Conservation (phyloP, 495 filamentous ascomycete species). For the Aspergillus ellipticus region DNA sequence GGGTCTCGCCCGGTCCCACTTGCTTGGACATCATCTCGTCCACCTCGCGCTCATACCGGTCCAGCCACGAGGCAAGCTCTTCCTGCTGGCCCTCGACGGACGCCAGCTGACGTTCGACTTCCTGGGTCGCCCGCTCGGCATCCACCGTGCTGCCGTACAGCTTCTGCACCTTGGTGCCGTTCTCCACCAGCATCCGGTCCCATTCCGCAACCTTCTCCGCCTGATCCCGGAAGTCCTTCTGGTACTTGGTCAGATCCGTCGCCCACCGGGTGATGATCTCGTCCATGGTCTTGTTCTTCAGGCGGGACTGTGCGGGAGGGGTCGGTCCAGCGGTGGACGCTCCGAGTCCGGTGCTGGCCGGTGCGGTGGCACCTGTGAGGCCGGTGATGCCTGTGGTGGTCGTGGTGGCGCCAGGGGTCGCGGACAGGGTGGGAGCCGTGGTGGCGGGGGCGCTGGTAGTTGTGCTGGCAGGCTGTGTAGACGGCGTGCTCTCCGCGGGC, state of each 20-base stretch:
- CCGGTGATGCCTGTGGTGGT: conserved; percentile 19
- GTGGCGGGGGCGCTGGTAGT: conserved; percentile 17
- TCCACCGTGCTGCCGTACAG: conserved; percentile 84
- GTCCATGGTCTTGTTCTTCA: conserved; percentile 99
- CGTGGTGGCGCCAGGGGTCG: conserved; percentile 15
- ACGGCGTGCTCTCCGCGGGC: conserved; percentile 22
- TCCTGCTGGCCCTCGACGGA: conserved; percentile 88
- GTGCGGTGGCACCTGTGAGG: conserved; percentile 19
- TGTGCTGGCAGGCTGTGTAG: conserved; percentile 24
- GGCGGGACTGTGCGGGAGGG: conserved; percentile 73
- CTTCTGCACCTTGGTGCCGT: conserved; percentile 86
- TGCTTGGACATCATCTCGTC: conserved; percentile 78
- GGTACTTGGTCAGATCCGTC: conserved; percentile 87
- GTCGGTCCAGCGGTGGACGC: conserved; percentile 74
- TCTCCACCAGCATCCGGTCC: conserved; percentile 89
- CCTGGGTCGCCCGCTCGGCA: conserved; percentile 82
- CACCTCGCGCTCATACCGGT: conserved; percentile 85
- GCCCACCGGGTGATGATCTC: conserved; percentile 99
- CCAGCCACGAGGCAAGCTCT: conserved; percentile 77
- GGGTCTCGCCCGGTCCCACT: conserved; percentile 60
- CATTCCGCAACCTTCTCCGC: conserved; percentile 82
- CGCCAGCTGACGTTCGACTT: conserved; percentile 85
- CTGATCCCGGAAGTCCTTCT: conserved; percentile 89
- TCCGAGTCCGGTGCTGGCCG: conserved; percentile 42
- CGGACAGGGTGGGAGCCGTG: conserved; percentile 13